A percentile compares a stretch with the other conserved stretches of the same genome.
These are phyloP conservation scores for Pisolithus microcarpus DNA, from an alignment of 768 basidiomycete genomes.

Conservation along the genomic window DNA sequence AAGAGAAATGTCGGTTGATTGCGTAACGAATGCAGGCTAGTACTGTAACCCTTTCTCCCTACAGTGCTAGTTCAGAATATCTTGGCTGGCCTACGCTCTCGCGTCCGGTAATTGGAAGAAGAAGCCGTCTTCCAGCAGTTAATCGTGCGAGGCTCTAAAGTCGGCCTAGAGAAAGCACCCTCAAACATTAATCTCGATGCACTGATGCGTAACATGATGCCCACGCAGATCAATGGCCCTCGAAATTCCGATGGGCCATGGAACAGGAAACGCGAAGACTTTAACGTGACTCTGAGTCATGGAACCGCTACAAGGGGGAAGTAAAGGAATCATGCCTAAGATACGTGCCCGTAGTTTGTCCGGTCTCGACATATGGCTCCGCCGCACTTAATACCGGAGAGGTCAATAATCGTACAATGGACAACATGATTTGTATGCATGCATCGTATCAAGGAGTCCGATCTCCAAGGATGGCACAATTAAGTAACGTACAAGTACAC, in stretches of 20 bases:
- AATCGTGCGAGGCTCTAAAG: constrained; percentile 29
- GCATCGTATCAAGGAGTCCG: too few relatives aligned
- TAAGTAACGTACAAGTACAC: too few relatives aligned
- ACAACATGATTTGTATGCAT: too few relatives aligned
- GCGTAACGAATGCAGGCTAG: neutral
- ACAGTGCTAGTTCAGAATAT: constrained; percentile 33
- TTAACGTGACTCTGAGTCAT: constrained; percentile 15
- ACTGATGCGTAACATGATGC: constrained; percentile 38
- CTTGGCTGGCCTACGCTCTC: constrained; percentile 30
- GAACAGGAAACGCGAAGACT: constrained; percentile 14
- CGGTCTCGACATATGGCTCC: too few relatives aligned
- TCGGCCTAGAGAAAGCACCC: constrained; percentile 29
- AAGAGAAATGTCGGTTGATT: constrained; percentile 34
- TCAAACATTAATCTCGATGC: constrained; percentile 32
- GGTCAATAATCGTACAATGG: too few relatives aligned
- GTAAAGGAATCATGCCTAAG: constrained; percentile 11
- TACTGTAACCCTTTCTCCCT: neutral
- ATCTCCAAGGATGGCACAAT: too few relatives aligned
- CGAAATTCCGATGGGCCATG: constrained; percentile 25
- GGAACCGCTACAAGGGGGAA: constrained; percentile 23
- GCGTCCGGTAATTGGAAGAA: constrained; percentile 36
- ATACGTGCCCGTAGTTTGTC: too few relatives aligned
- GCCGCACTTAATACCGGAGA: too few relatives aligned
- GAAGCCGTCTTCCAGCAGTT: constrained; percentile 37
- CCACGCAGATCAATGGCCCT: constrained; percentile 12